These are phyloP conservation scores for Mortierella sp. DNA, from an alignment of 371 early-diverging fungal species.

Conservation along the genomic window DNA sequence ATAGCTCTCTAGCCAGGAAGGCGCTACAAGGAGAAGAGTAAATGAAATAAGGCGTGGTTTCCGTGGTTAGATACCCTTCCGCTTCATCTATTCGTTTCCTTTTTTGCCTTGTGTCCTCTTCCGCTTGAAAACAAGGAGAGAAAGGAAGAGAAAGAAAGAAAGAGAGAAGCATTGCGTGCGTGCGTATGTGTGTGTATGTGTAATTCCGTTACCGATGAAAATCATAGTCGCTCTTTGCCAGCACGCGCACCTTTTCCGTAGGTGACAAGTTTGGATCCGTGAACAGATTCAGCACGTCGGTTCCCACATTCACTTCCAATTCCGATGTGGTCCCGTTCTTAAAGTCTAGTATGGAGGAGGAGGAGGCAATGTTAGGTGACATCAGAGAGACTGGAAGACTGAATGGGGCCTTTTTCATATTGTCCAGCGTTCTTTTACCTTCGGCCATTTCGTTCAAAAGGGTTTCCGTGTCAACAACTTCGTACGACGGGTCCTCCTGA, in stretches of 20 bases:
- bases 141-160: no score
- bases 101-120: no score
- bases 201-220: slow-evolving; percentile 43
- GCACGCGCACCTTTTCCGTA: slow-evolving; percentile 27
- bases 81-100: no score
- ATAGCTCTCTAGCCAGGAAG: slow-evolving; percentile 44
- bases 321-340: slow-evolving; percentile 20
- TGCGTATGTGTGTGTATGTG: not conserved
- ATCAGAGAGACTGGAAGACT: no score
- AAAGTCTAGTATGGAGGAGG: slow-evolving; percentile 11
- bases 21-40: slow-evolving; percentile 18
- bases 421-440: slow-evolving; percentile 17
- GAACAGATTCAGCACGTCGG: slow-evolving; percentile 42
- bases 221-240: slow-evolving; percentile 41
- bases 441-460: slow-evolving; percentile 45
- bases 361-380: no score
- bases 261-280: slow-evolving; percentile 36
- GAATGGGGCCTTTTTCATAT: not conserved
- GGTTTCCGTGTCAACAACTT: slow-evolving; percentile 46
- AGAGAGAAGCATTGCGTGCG: no score
- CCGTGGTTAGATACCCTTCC: no score
- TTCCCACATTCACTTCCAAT: slow-evolving; percentile 43
- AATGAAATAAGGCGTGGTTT: not conserved
- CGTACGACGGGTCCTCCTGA: slow-evolving; percentile 46
- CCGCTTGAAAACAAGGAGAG: no score